Evolutionary conservation across 2,329 filamentous ascomycete genomes (phyloP), one percentile per base, ranked within the genome.

Genomic region (Metarhizium album): DNA sequence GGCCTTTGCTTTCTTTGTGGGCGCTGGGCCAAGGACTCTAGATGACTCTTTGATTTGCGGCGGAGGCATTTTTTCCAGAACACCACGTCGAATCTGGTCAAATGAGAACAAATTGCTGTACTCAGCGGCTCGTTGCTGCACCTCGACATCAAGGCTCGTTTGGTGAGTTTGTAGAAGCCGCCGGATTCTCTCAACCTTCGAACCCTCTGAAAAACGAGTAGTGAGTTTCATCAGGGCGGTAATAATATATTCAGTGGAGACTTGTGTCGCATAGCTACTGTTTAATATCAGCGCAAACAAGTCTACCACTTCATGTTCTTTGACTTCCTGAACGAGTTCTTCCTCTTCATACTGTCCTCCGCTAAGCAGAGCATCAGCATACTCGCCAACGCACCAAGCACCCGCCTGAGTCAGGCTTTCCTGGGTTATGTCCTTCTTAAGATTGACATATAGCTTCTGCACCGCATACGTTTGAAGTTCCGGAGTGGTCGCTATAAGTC

Each of bases 371-470:
- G 86, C 81, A 67, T 98, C 93, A 13, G 89, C 91, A 63, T 90
- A 98, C 70, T 98, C 93, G 63, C 94, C 93, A 65, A 98, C 95
- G 49, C 93, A 94, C 93, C 93, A 98, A 6, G 93, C 86, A 37
- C 88, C 93, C 47, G 91, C 90, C 55, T 97, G 79, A 8, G 90
- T 96, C 56, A 98, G 72, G 56, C 90, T 94, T 69, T 98, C 94
- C 66, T 98, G 93, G 2, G 91, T 96, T 60, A 98, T 96, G 60
- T 98, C 93, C 58, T 95, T 93, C 67, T 93, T 95, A 50, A 98
- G 73, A 54, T 86, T 87, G 20, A 83, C 76, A 66, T 96, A 98
- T 6, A 98, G 75, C 67, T 97, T 98, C 64, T 96, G 93, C 4
- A 91, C 91, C 1, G 90, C 90, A 64, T 98, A 98, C 0, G 90